Evolutionary conservation across 495 filamentous ascomycete species (phyloP), one percentile per base, ranked within the genome.

Genomic region (Lasiosphaeria miniovina): DNA sequence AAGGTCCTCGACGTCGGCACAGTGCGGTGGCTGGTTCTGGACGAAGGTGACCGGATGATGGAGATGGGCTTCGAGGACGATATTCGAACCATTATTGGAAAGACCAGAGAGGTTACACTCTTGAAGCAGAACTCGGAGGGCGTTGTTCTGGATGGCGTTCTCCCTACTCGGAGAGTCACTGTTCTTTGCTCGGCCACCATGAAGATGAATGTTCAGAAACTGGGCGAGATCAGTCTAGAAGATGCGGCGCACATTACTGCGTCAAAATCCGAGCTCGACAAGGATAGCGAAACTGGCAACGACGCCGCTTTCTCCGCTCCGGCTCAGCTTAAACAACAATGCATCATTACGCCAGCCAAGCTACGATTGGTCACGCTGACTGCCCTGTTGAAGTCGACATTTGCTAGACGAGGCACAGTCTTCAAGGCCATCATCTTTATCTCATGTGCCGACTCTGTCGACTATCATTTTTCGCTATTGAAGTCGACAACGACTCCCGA

Each of bases 361-460:
- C 75, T 96, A 54, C 86, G 94, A 8, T 75, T 98, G 10, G 94
- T 97, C 9, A 89, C 93, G 3, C 80, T 98, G 48, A 86, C 88
- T 45, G 88, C 91, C 1, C 79, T 90, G 34, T 77, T 98, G 38
- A 95, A 91, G 66, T 84, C 90, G 15, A 84, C 93, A 0, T 98
- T 98, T 65, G 86, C 89, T 59, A 83, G 92, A 12, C 87, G 87
- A 72, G 91, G 91, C 0, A 89, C 90, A 3, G 86, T 94, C 24
- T 95, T 93, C 86, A 96, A 98, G 72, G 87, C 88, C 4, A 96
- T 98, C 61, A 84, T 98, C 53, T 98, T 98, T 73, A 89, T 98
- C 43, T 95, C 92, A 1, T 98, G 95, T 66, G 93, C 94, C 14
- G 95, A 98, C 67, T 93, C 89, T 9, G 94, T 98, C 50, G 91